phyloP scores from a whole-genome alignment of 2,329 filamentous ascomycete species.

The Davidsoniella neocaledoniae region DNA sequence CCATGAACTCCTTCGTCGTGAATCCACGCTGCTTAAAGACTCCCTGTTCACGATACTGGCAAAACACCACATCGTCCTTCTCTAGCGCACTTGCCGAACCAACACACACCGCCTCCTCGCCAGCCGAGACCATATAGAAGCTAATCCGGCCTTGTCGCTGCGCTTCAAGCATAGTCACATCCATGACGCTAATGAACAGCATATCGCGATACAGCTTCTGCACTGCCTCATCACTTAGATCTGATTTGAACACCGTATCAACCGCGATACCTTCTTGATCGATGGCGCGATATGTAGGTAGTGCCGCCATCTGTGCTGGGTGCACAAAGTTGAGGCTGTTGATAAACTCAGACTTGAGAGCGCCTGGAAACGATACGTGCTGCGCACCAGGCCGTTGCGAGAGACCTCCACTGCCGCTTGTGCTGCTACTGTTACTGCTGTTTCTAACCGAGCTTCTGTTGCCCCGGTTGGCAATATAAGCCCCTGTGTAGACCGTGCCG shows the following conservation, averaged over 20 bases:
- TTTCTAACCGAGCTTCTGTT: no score
- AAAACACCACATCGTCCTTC: conserved; percentile 80
- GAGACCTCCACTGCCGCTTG: conserved; percentile 17
- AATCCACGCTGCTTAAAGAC: conserved; percentile 84
- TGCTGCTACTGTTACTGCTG: no score
- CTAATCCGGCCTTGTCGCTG: conserved; percentile 85
- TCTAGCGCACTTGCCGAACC: conserved; percentile 71
- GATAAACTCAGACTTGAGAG: conserved; percentile 85
- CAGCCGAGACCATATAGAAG: conserved; percentile 95
- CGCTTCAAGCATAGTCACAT: conserved; percentile 94
- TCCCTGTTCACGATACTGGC: conserved; percentile 86
- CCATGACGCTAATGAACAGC: conserved; percentile 66
- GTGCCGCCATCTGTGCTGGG: conserved; percentile 53
- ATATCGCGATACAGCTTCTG: conserved; percentile 48
- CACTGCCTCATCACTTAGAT: conserved; percentile 48
- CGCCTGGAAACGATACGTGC: conserved; percentile 71
- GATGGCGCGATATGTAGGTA: conserved; percentile 83
- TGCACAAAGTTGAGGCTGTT: conserved; percentile 60
- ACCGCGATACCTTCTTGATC: conserved; percentile 76
- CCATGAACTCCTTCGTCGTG: conserved; percentile 80
- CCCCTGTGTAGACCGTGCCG: no score
- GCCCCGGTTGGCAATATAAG: no score
- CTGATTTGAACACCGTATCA: conserved; percentile 51
- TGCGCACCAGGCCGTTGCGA: conserved; percentile 39
- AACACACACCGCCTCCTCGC: conserved; percentile 86